Conservation (phyloP, 2,329 filamentous ascomycete genomes). For the Ophiostoma sp. region DNA sequence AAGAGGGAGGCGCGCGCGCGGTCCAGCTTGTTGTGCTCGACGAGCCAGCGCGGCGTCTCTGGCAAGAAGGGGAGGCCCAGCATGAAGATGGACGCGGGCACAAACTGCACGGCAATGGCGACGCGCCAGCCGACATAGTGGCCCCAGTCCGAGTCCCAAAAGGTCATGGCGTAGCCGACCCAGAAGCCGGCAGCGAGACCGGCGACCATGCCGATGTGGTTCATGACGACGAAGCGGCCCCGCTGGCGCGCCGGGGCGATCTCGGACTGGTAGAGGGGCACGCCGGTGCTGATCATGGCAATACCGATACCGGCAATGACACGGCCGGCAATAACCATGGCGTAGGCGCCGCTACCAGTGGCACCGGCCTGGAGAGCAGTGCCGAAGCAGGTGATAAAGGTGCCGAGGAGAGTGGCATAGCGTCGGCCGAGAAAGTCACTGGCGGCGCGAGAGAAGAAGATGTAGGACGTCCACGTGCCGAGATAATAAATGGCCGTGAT, state of each 20-base stretch:
- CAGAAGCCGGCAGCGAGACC: constrained; percentile 52
- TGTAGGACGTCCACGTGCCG: constrained; percentile 51
- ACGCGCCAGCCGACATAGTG: constrained; percentile 48
- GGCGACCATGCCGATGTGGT: constrained; percentile 53
- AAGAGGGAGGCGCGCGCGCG: constrained; percentile 41
- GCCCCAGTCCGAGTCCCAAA: constrained; percentile 44
- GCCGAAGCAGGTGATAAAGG: constrained; percentile 44
- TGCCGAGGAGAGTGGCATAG: constrained; percentile 45
- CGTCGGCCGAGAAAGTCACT: constrained; percentile 49
- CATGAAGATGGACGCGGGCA: constrained; percentile 47
- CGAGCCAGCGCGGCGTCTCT: constrained; percentile 55
- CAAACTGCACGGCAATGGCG: constrained; percentile 46
- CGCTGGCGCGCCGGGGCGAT: constrained; percentile 49
- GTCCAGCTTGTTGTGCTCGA: constrained; percentile 44
- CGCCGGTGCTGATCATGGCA: constrained; percentile 50
- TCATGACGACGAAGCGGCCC: constrained; percentile 53
- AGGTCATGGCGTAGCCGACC: constrained; percentile 52
- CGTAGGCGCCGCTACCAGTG: constrained; percentile 37
- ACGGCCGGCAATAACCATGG: constrained; percentile 47
- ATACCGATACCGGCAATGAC: constrained; percentile 49
- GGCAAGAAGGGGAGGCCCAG: constrained; percentile 47
- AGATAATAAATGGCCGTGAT: constrained; percentile 55
- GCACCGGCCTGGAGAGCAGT: constrained; percentile 45
- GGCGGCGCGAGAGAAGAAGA: constrained; percentile 48
- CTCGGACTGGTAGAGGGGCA: constrained; percentile 56